Conservation (phyloP, 148 eudicot genomes). For the Suaeda aralocaspica region DNA sequence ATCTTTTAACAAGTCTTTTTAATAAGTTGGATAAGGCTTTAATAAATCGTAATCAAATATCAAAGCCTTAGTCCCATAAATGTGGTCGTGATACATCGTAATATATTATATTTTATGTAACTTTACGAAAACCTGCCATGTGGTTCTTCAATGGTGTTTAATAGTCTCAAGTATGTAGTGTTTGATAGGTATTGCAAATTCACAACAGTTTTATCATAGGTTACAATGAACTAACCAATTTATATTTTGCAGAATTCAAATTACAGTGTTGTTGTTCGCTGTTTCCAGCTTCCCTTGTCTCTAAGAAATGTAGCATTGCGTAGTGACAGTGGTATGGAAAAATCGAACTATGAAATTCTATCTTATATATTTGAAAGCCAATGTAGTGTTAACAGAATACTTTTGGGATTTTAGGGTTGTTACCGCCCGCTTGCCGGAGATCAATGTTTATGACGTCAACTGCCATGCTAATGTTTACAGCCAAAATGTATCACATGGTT, state of each 20-base stretch:
- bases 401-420: slow-evolving; percentile 34
- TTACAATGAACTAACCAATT: slow-evolving; percentile 6
- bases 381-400: background rate
- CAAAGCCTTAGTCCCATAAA: background rate
- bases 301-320: slow-evolving; percentile 60
- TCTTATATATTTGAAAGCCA: background rate
- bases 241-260: slow-evolving; percentile 47
- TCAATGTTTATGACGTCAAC: slow-evolving; percentile 63
- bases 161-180: background rate
- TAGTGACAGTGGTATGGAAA: slow-evolving; percentile 50
- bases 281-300: slow-evolving; percentile 85
- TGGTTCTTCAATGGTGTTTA: background rate
- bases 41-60: too few relatives aligned
- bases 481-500: slow-evolving; percentile 65
- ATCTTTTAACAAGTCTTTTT: too few relatives aligned
- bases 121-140: background rate
- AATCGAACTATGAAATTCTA: background rate
- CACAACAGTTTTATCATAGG: background rate
- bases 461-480: slow-evolving; percentile 79
- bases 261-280: slow-evolving; percentile 47
- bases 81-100: too few relatives aligned
- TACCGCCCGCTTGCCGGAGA: slow-evolving; percentile 72
- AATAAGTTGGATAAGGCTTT: too few relatives aligned
- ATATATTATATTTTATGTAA: background rate
- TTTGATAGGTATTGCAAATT: background rate